A percentile compares a stretch with the other conserved stretches of the same genome.
phyloP scores from a whole-genome alignment of 192 early-diverging fungal species.

The Dissophora globulifera region DNA sequence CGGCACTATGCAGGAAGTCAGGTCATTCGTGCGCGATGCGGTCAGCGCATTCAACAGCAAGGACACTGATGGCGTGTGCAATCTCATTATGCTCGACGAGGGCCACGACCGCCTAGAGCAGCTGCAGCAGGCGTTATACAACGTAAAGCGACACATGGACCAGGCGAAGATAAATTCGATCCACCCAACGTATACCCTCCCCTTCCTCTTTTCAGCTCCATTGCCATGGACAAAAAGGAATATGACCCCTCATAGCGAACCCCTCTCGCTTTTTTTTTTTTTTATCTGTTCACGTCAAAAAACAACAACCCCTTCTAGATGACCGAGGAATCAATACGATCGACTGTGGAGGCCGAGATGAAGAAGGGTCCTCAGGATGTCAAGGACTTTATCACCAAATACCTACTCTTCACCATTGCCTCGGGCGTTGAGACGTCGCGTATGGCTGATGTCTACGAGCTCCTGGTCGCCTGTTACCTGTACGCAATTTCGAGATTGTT shows the following conservation, averaged over 20 bases:
- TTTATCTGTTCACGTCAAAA: too few species aligned
- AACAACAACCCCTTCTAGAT: too few species aligned
- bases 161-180: too few species aligned
- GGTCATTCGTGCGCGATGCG: slow-evolving; percentile 12
- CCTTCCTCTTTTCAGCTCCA: too few species aligned
- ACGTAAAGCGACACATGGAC: background rate
- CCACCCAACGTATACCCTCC: too few species aligned
- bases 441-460: slow-evolving; percentile 21
- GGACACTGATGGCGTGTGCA: slow-evolving; percentile 13
- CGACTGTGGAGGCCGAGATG: slow-evolving; percentile 6
- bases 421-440: slow-evolving; percentile 20
- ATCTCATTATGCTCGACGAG: slow-evolving; percentile 30
- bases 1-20: slow-evolving; percentile 19
- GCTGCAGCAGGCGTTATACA: slow-evolving; percentile 23
- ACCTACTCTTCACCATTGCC: slow-evolving; percentile 32
- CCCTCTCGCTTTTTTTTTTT: too few species aligned
- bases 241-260: too few species aligned
- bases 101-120: background rate
- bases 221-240: too few species aligned
- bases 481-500: too few species aligned
- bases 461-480: slow-evolving; percentile 28
- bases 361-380: background rate
- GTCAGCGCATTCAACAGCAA: slow-evolving; percentile 14
- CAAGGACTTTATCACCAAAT: slow-evolving; percentile 35
- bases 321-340: slow-evolving; percentile 23